A percentile compares a stretch with the other conserved stretches of the same genome.
These are phyloP conservation scores for Delonix regia DNA, from an alignment of 306 rosid species.

Conservation along the genomic window DNA sequence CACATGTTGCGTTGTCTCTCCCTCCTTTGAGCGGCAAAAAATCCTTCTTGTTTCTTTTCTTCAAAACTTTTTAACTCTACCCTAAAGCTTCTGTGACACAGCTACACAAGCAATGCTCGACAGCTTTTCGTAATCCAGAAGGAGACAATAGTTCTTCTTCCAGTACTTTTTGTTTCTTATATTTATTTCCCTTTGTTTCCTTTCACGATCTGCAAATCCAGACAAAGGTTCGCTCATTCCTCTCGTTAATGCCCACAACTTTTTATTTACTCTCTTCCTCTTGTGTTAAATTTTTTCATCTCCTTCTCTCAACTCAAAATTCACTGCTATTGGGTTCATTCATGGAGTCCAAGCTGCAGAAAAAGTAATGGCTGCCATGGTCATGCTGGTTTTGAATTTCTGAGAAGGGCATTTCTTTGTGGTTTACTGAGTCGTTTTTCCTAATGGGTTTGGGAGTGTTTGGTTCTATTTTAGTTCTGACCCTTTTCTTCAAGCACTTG, in stretches of 20 bases:
- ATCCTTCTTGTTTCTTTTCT: background rate
- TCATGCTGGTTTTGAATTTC: slow-evolving; percentile 39
- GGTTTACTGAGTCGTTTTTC: slow-evolving; percentile 7
- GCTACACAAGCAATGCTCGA: slow-evolving; percentile 35
- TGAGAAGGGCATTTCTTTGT: slow-evolving; percentile 35
- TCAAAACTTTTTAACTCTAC: background rate
- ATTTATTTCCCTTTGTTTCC: slow-evolving; percentile 35
- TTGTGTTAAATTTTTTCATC: slow-evolving; percentile 17
- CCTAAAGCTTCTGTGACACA: slow-evolving; percentile 34
- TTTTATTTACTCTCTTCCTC: background rate
- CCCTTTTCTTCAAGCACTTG: slow-evolving; percentile 64
- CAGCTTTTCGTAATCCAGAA: slow-evolving; percentile 34
- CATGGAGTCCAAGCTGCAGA: slow-evolving; percentile 41
- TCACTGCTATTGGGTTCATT: slow-evolving; percentile 23
- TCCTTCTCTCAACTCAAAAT: background rate
- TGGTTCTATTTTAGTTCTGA: slow-evolving; percentile 60
- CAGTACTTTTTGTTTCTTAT: slow-evolving; percentile 44
- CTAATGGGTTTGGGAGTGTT: slow-evolving; percentile 74
- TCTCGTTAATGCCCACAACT: slow-evolving; percentile 42
- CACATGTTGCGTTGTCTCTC: no score
- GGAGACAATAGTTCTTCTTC: slow-evolving; percentile 25
- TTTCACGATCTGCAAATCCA: slow-evolving; percentile 45
- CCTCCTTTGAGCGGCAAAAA: background rate
- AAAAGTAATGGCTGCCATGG: slow-evolving; percentile 36
- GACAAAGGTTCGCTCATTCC: slow-evolving; percentile 60